A percentile compares a stretch with the other conserved stretches of the same genome.
Conservation (phyloP, 139 green algal genomes). For the Pseudopediastrum boryanum region DNA sequence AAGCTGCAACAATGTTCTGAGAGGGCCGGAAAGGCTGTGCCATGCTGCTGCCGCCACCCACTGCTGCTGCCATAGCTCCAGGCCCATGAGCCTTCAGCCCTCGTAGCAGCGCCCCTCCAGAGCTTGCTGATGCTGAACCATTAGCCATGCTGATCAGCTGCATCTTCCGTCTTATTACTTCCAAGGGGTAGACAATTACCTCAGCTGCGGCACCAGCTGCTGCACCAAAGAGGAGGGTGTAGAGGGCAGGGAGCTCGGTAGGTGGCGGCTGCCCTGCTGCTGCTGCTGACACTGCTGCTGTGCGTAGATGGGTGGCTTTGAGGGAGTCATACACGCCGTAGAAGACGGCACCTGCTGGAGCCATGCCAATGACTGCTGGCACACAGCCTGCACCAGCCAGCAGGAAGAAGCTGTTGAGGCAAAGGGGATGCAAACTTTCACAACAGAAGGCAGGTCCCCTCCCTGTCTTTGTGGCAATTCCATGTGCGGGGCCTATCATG, state of each 20-base stretch:
- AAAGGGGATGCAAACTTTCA: slow-evolving; percentile 5
- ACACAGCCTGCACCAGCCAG: slow-evolving; percentile 55
- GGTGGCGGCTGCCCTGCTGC: background rate
- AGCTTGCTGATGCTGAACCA: slow-evolving; percentile 22
- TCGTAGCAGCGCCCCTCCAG: too few species aligned
- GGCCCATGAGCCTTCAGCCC: too few species aligned
- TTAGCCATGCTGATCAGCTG: slow-evolving; percentile 67
- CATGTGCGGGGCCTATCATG: too few species aligned
- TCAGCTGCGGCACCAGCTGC: slow-evolving; percentile 59
- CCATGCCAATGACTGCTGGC: slow-evolving; percentile 77
- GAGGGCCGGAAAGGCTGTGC: background rate
- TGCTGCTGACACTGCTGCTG: background rate
- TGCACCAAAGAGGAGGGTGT: slow-evolving; percentile 43
- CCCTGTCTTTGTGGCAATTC: too few species aligned
- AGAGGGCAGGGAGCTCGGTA: slow-evolving; percentile 24
- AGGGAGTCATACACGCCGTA: slow-evolving; percentile 85
- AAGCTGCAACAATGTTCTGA: slow-evolving; percentile 17
- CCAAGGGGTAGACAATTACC: slow-evolving; percentile 71
- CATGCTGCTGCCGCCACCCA: background rate
- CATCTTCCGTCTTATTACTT: slow-evolving; percentile 73
- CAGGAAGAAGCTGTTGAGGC: background rate
- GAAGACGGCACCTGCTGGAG: slow-evolving; percentile 81
- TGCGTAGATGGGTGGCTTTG: slow-evolving; percentile 52
- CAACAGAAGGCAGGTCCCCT: background rate
- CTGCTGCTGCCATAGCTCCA: background rate